Evolutionary conservation across 1,284 basidiomycete species (phyloP).

Genomic region (Tausonia pullulans): DNA sequence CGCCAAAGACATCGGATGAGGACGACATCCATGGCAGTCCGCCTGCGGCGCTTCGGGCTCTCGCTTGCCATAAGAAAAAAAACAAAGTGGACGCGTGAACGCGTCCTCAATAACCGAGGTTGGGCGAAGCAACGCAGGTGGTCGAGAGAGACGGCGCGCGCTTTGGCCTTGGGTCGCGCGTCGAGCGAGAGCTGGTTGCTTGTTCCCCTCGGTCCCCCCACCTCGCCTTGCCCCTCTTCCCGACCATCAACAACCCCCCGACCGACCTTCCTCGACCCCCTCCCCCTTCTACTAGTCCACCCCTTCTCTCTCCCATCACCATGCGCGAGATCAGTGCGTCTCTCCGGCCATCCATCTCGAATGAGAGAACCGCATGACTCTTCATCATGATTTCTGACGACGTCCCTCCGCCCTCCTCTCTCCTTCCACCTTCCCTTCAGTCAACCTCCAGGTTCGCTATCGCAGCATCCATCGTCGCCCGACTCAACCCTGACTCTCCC

Average conservation of each 20-base stretch:
- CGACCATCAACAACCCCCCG: background rate
- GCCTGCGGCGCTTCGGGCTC: background rate
- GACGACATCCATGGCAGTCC: background rate
- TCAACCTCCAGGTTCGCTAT: background rate
- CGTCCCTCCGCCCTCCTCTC: background rate
- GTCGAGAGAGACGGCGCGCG: background rate
- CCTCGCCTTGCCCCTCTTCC: too few species aligned
- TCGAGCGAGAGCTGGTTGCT: too few species aligned
- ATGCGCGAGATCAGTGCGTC: slow-evolving; percentile 2
- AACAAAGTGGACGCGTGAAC: background rate
- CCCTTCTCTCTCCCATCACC: background rate
- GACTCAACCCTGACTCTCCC: background rate
- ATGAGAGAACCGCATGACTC: background rate
- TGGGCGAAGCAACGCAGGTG: background rate
- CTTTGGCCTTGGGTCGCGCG: too few species aligned
- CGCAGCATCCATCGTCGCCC: background rate
- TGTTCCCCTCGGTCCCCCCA: too few species aligned
- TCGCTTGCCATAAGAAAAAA: background rate
- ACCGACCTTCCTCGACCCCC: background rate
- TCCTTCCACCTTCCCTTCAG: background rate
- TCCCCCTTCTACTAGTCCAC: background rate
- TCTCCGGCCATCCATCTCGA: too few species aligned
- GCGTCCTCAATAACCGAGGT: background rate
- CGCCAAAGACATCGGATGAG: too few species aligned
- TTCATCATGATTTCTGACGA: background rate